Base-by-base conservation (phyloP, 176 grass and related monocot species). In the Oryza glumipatula region DNA sequence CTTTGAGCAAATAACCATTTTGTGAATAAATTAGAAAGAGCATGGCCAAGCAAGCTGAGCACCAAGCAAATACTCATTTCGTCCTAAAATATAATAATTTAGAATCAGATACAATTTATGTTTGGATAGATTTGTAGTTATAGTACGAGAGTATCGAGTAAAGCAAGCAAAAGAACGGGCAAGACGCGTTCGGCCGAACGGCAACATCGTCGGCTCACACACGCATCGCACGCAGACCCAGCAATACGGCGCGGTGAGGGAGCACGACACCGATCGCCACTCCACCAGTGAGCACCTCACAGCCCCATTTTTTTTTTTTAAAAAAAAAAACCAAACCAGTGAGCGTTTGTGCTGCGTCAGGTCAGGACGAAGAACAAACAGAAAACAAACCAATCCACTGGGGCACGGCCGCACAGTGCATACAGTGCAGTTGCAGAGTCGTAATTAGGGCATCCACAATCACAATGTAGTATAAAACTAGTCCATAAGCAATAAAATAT, bases 381-480 rank as follows among this genome's bases (percentile, higher is more conserved):
- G 88, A 83, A 83, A 87, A 90, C 47, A 90, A 86, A 90, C 47
- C 22, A 51, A 64, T 61, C 65, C 65, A 14, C 76, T 64, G 64
- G 78, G 22, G 61, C 77, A 68, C 64, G 0, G 36, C 14, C 17
- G 32, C 72, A 52, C 61, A 67, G 54, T 15, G 17, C 23, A 47
- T 41, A 74, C 68, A 75, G 21, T 87, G 38, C 64, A 51, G 48
- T 5, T 22, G 17, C 21, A 33, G 19, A 60, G 19, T 60, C 9
- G 56, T 8, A 60, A 2, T n/a, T 22, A 26, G 26, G 26, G 26
- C 26, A 26, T 26, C 26, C 26, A 26, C 1, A 26, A 26, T 26
- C 26, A 26, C 1, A 26, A 26, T 26, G 26, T 26, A 26, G 26
- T 26, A 1, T 26, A 26, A 26, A 26, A 26, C 1, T 26, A 26